Evolutionary conservation across 208 protist genomes (phyloP), one percentile per base, ranked within the genome.

Genomic region (Acanthamoeba lenticulata): DNA sequence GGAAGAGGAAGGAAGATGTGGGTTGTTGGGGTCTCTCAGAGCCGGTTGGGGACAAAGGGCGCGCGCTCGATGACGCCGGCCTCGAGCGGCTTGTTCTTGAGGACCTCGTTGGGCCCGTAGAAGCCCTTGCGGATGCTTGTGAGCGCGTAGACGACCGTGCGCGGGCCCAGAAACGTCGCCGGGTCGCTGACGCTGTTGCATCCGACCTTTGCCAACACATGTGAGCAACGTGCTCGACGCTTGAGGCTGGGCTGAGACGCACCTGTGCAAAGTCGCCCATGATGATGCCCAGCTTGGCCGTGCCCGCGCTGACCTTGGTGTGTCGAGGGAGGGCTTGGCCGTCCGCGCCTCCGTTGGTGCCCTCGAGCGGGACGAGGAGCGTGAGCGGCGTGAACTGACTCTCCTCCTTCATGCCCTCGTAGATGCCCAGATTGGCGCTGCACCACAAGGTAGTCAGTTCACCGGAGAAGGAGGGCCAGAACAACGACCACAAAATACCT

Each of bases 381-480:
- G 67, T 77, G 34, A 77, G 34, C 1, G 7, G 34, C 2, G 67
- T 44, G 67, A 77, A 77, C 38, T 42, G 34, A n/a, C 29, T 38
- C 34, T 77, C 67, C 67, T 77, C 67, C 67, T 77, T 77, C 67
- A 77, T 77, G 38, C 67, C 67, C 67, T 77, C 67, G 67, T 77
- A 77, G 67, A 77, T 77, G 29, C 67, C 67, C 38, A 77, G 13
- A n/a, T 77, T 77, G 38, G 67, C 67, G 19, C 67, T 77, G 34
- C 49, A 57, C 27, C 4, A 0, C 15, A 6, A 34, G 55, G 29
- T 65, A 32, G 55, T 19, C 17, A 21, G n/a, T n/a, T n/a, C n/a
- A n/a, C n/a, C n/a, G n/a, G n/a, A n/a, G n/a, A n/a, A n/a, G n/a
- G n/a, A 21, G 52, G 21, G 52, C 52, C 21, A 60, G 21, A 27